Evolutionary conservation across 495 filamentous ascomycete species (phyloP).

Genomic region (Sporormia fimetaria): DNA sequence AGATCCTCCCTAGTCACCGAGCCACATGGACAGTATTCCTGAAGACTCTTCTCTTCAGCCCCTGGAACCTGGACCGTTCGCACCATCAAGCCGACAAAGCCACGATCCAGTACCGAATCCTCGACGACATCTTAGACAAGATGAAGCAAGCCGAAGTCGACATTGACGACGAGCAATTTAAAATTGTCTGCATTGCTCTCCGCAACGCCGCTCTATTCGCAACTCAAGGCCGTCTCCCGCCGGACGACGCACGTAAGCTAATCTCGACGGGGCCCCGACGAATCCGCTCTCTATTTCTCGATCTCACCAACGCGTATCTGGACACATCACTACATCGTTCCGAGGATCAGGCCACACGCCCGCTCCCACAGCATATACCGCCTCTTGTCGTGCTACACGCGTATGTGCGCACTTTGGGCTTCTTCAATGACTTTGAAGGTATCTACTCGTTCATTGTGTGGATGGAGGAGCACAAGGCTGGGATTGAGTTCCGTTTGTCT

Average conservation of each 20-base stretch:
- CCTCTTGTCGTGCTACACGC: conserved; percentile 27
- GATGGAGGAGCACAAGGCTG: conserved; percentile 20
- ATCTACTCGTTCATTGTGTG: conserved; percentile 26
- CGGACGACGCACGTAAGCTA: not conserved
- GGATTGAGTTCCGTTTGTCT: conserved; percentile 12
- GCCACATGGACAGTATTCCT: conserved; percentile 19
- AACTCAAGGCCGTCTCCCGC: not conserved
- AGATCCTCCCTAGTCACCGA: conserved; percentile 6
- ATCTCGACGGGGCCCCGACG: conserved; percentile 1
- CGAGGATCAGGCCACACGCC: no score
- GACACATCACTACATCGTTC: not conserved
- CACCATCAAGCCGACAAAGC: not conserved
- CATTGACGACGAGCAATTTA: conserved; percentile 25
- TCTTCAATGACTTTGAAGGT: conserved; percentile 26
- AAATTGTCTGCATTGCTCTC: conserved; percentile 6
- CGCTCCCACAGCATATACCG: conserved; percentile 9
- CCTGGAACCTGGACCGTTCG: not conserved
- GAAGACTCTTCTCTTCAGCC: conserved; percentile 1
- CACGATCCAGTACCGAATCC: conserved; percentile 4
- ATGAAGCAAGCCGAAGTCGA: conserved; percentile 18
- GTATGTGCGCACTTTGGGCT: conserved; percentile 32
- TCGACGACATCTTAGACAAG: conserved; percentile 3
- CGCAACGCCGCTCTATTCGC: conserved; percentile 1
- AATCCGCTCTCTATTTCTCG: conserved; percentile 13
- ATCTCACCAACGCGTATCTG: not conserved